Evolutionary conservation across 305 asterid genomes (phyloP).

Genomic region (Striga hermonthica): DNA sequence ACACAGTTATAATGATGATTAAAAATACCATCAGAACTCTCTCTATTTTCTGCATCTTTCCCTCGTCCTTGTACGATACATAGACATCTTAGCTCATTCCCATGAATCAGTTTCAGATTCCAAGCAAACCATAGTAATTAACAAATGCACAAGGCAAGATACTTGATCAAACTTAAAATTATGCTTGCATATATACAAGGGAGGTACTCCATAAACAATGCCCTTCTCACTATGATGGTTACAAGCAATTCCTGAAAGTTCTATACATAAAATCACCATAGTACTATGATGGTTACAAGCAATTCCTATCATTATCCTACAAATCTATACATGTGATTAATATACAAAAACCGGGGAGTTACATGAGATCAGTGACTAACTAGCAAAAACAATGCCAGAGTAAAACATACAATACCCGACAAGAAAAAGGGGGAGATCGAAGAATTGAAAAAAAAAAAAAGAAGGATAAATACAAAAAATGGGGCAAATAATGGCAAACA

Average conservation of each 20-base stretch:
- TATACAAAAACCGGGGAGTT: conserved; percentile 32
- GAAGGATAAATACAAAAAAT: conserved; percentile 25
- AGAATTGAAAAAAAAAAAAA: conserved; percentile 5
- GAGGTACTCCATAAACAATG: background rate
- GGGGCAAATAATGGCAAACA: conserved; percentile 36
- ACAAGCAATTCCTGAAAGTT: background rate
- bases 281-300: too few relatives aligned
- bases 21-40: too few relatives aligned
- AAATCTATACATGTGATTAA: conserved; percentile 31
- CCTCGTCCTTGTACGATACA: too few relatives aligned
- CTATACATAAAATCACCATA: background rate
- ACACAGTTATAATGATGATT: too few relatives aligned
- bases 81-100: too few relatives aligned
- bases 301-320: too few relatives aligned
- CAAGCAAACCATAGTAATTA: background rate
- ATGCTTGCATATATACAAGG: background rate
- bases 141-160: background rate
- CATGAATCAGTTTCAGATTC: background rate
- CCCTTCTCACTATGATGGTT: background rate
- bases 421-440: background rate
- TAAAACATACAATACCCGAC: conserved; percentile 40
- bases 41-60: too few relatives aligned
- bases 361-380: conserved; percentile 32
- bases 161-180: too few relatives aligned
- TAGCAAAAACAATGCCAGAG: conserved; percentile 27